Evolutionary conservation across 2,329 filamentous ascomycete genomes (phyloP).

Genomic region (Sporothrix globosa): DNA sequence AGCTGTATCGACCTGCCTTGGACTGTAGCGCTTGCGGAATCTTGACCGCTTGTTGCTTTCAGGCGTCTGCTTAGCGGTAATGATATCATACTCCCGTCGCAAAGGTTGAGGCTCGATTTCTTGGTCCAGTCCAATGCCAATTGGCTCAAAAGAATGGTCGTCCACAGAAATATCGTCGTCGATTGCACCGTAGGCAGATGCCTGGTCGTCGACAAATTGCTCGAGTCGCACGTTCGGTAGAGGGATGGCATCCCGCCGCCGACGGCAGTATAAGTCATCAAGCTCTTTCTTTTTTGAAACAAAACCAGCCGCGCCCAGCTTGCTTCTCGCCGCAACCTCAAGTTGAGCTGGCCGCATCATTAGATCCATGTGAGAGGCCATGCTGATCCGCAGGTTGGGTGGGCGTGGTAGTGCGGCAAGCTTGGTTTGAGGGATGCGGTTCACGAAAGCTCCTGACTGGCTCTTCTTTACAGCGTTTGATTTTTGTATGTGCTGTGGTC

Average conservation of each 20-base stretch:
- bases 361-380: neutral
- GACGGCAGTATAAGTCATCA: constrained; percentile 57
- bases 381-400: constrained; percentile 4
- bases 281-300: constrained; percentile 56
- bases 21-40: constrained; percentile 51
- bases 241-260: constrained; percentile 38
- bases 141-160: neutral
- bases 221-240: constrained; percentile 44
- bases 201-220: constrained; percentile 39
- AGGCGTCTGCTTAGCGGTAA: neutral
- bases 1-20: constrained; percentile 52
- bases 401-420: constrained; percentile 32
- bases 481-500: neutral
- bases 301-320: constrained; percentile 47
- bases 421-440: neutral
- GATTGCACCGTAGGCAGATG: constrained; percentile 16
- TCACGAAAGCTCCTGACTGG: neutral
- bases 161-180: neutral
- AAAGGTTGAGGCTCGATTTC: neutral
- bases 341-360: constrained; percentile 55
- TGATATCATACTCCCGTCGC: neutral
- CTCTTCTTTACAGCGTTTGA: neutral
- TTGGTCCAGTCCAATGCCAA: neutral
- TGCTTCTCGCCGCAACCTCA: constrained; percentile 51
- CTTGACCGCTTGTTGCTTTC: constrained; percentile 39